A percentile compares a stretch with the other conserved stretches of the same genome.
These are phyloP conservation scores for Ustilago lituana DNA, from an alignment of 1,284 basidiomycete genomes.

Conservation along the genomic window DNA sequence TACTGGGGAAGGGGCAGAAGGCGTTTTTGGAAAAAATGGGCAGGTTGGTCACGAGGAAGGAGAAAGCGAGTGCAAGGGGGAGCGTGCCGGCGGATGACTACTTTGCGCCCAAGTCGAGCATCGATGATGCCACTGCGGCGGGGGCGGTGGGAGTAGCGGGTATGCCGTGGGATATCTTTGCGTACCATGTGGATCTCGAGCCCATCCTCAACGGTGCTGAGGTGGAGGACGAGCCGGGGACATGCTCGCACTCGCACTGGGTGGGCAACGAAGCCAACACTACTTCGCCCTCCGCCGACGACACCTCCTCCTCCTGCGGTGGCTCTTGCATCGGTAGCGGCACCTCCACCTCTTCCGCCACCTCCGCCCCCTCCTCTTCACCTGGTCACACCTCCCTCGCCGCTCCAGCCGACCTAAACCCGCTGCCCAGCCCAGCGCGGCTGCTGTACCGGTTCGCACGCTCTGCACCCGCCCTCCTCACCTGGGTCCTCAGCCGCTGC, in stretches of 20 bases:
- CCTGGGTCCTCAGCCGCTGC: constrained; percentile 53
- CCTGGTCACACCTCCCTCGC: constrained; percentile 14
- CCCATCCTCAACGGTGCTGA: constrained; percentile 28
- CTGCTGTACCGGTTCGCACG: constrained; percentile 56
- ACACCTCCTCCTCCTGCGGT: constrained; percentile 4
- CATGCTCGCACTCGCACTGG: too few species aligned
- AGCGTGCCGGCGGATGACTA: constrained; percentile 13
- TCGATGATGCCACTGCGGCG: background rate
- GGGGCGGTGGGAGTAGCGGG: background rate
- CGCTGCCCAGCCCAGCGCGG: constrained; percentile 41
- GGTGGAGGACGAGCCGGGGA: constrained; percentile 20
- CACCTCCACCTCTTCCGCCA: constrained; percentile 1
- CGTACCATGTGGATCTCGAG: constrained; percentile 29
- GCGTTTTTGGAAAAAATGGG: constrained; percentile 50
- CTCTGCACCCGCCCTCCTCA: constrained; percentile 51
- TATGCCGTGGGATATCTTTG: constrained; percentile 34
- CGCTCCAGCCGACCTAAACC: too few species aligned
- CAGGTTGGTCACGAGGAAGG: constrained; percentile 21
- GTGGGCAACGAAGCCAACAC: too few species aligned
- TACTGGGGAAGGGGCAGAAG: constrained; percentile 54
- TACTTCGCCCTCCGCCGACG: too few species aligned
- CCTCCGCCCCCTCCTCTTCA: constrained; percentile 10
- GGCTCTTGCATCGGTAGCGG: too few species aligned
- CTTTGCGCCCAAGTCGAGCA: constrained; percentile 13
- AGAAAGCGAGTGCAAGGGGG: background rate